These are phyloP conservation scores for Cynanchum wilfordii DNA, from an alignment of 257 asterid genomes.

Conservation along the genomic window DNA sequence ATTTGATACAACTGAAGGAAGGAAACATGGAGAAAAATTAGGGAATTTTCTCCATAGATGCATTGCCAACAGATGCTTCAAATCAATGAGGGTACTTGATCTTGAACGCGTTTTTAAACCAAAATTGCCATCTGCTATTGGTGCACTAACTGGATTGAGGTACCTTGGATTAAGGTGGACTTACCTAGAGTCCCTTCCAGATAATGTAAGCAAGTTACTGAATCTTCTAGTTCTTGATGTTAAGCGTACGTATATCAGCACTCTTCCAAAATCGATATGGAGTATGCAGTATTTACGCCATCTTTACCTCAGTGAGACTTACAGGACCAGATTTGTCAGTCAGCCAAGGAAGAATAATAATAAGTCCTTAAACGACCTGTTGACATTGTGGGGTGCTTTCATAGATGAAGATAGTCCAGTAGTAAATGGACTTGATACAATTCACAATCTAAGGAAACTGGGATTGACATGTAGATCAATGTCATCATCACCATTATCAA, in stretches of 20 bases:
- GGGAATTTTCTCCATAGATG: conserved; percentile 24
- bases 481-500: conserved; percentile 4
- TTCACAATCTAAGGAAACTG: conserved; percentile 15
- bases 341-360: background rate
- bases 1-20: conserved; percentile 22
- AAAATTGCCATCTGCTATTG: conserved; percentile 15
- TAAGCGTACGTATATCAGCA: conserved; percentile 29
- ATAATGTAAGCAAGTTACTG: conserved; percentile 14
- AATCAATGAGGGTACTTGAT: conserved; percentile 25
- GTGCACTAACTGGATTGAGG: conserved; percentile 7
- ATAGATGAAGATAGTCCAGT: conserved; percentile 21
- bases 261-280: conserved; percentile 32
- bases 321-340: conserved; percentile 21
- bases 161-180: conserved; percentile 33
- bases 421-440: conserved; percentile 13
- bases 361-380: conserved; percentile 15
- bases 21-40: conserved; percentile 21
- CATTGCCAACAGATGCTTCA: conserved; percentile 20
- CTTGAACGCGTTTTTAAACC: conserved; percentile 29
- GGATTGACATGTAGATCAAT: conserved; percentile 25
- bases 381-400: conserved; percentile 32
- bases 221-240: conserved; percentile 27
- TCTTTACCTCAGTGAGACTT: conserved; percentile 29
- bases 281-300: conserved; percentile 26
- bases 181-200: conserved; percentile 22